phyloP scores from a whole-genome alignment of 257 asterid genomes.

The Primulina eburnea region DNA sequence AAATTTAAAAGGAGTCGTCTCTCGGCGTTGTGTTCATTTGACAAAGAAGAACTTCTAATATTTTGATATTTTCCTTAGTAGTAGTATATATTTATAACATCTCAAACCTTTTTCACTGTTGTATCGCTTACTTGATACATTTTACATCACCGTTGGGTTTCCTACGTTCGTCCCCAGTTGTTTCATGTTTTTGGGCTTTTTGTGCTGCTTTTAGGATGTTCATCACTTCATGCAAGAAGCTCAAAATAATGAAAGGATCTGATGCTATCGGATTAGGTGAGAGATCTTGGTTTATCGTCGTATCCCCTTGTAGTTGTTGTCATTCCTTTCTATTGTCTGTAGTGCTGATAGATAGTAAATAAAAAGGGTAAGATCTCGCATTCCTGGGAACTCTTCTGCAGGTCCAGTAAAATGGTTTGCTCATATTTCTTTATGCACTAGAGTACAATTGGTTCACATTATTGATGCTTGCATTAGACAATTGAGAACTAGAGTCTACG shows the following conservation, averaged over 20 bases:
- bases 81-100: no score
- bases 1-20: no score
- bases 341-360: not conserved
- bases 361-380: not conserved
- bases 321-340: no score
- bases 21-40: no score
- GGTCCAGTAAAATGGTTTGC: not conserved
- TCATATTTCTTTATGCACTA: not conserved
- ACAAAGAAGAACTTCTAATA: no score
- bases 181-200: not conserved
- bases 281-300: constrained; percentile 12
- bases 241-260: constrained; percentile 75
- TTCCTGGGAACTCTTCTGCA: not conserved
- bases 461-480: no score
- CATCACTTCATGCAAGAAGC: constrained; percentile 64
- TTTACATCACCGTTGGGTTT: not conserved
- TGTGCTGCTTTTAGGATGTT: constrained; percentile 51
- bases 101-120: no score
- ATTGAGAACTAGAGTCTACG: no score
- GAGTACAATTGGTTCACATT: no score
- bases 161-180: not conserved
- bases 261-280: constrained; percentile 78
- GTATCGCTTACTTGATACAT: not conserved
- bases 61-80: no score
- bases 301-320: not conserved